A percentile compares a stretch with the other conserved stretches of the same genome.
Evolutionary conservation across 208 protist species (phyloP).

Genomic region (Phytomonas sp.): DNA sequence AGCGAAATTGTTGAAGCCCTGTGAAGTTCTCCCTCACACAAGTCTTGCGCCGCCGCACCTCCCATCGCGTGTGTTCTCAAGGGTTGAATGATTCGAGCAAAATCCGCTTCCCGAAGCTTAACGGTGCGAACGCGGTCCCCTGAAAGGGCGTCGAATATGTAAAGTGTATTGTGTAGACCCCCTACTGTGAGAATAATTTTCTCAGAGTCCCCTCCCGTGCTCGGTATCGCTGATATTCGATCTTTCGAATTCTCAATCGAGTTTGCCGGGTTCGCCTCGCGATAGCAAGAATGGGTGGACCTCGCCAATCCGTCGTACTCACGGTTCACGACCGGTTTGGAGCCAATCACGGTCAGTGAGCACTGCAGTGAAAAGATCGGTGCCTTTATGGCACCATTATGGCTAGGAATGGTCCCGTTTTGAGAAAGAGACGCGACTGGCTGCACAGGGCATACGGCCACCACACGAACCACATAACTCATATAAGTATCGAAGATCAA

Average conservation of each 20-base stretch:
- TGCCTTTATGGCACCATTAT: constrained; percentile 20
- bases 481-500: constrained; percentile 62
- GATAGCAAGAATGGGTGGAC: background rate
- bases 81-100: background rate
- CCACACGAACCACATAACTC: constrained; percentile 47
- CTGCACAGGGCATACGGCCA: constrained; percentile 51
- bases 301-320: background rate
- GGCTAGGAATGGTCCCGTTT: constrained; percentile 24
- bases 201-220: constrained; percentile 9
- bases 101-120: background rate
- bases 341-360: constrained; percentile 29
- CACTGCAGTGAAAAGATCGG: constrained; percentile 56
- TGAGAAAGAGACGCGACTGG: constrained; percentile 21
- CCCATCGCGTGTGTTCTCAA: background rate
- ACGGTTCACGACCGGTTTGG: background rate
- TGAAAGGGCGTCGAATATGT: constrained; percentile 59
- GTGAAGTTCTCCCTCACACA: background rate
- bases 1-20: background rate
- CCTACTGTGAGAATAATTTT: constrained; percentile 49
- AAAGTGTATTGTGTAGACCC: constrained; percentile 44
- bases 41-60: background rate
- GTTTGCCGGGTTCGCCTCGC: background rate
- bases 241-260: background rate
- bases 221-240: background rate
- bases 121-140: constrained; percentile 27